These are phyloP conservation scores for Wickerhamiella nectarea DNA, from an alignment of 805 yeast species.

Conservation along the genomic window DNA sequence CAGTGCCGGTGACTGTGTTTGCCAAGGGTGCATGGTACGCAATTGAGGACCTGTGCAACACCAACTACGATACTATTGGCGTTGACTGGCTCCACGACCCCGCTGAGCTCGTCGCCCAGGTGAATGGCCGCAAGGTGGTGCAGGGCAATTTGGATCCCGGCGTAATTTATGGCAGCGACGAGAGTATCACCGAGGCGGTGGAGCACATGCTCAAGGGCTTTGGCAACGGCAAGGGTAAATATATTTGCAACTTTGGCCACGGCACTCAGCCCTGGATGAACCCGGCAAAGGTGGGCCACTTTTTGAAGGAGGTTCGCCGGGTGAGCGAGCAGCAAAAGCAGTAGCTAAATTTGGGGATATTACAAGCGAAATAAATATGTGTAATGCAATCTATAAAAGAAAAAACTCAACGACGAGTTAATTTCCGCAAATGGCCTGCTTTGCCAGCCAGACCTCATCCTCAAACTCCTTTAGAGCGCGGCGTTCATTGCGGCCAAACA, in stretches of 20 bases:
- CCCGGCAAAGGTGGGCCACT: conserved; percentile 75
- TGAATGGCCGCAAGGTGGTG: conserved; percentile 55
- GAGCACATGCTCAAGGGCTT: conserved; percentile 80
- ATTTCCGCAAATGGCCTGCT: neutral
- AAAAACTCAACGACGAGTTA: neutral
- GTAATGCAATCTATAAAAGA: neutral
- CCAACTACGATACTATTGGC: conserved; percentile 79
- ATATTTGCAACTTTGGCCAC: conserved; percentile 92
- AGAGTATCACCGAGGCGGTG: conserved; percentile 64
- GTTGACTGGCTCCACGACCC: conserved; percentile 88
- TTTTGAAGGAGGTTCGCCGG: conserved; percentile 77
- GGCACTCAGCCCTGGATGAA: conserved; percentile 98
- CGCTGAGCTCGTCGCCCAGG: conserved; percentile 62
- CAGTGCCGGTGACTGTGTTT: conserved; percentile 76
- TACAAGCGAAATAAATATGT: too few species aligned
- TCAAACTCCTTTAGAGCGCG: conserved; percentile 67
- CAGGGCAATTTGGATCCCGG: conserved; percentile 98
- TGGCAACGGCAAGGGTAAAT: conserved; percentile 85
- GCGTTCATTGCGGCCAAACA: conserved; percentile 70
- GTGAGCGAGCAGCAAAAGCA: conserved; percentile 32
- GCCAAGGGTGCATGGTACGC: conserved; percentile 98
- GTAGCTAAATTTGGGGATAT: conserved; percentile 25
- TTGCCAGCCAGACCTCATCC: conserved; percentile 39
- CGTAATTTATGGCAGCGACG: conserved; percentile 78
- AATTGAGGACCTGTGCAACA: conserved; percentile 62